Conservation (phyloP, 352 stramenopile genomes). For the Phytophthora europaea region DNA sequence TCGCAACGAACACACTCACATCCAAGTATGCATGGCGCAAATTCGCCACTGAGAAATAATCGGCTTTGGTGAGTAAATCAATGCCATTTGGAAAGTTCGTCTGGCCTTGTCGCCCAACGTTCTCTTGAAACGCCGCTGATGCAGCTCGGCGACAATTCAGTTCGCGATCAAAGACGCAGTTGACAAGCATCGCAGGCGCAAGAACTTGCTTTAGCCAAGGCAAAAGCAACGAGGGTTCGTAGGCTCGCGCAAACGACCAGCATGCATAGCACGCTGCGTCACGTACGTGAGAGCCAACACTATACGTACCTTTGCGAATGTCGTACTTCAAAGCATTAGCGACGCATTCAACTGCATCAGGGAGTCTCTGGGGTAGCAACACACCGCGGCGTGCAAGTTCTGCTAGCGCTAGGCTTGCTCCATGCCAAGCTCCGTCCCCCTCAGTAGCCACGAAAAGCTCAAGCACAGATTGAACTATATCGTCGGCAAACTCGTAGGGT, state of each 20-base stretch:
- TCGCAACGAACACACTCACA: slow-evolving; percentile 93
- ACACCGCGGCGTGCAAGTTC: slow-evolving; percentile 96
- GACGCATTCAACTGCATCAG: slow-evolving; percentile 94
- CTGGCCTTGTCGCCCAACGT: slow-evolving; percentile 90
- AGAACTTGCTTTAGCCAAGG: slow-evolving; percentile 92
- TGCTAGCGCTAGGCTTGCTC: slow-evolving; percentile 96
- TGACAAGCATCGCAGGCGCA: slow-evolving; percentile 93
- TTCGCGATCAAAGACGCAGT: slow-evolving; percentile 98
- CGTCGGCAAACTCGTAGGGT: slow-evolving; percentile 95
- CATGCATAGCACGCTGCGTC: slow-evolving; percentile 98
- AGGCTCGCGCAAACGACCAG: slow-evolving; percentile 98
- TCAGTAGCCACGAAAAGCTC: slow-evolving; percentile 95
- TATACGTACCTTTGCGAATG: slow-evolving; percentile 94
- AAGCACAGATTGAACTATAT: slow-evolving; percentile 97
- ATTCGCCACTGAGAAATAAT: slow-evolving; percentile 98
- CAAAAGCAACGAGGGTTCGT: slow-evolving; percentile 91
- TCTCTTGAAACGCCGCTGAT: slow-evolving; percentile 98
- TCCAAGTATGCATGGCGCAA: slow-evolving; percentile 93
- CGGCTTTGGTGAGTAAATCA: slow-evolving; percentile 95
- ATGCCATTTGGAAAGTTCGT: slow-evolving; percentile 98
- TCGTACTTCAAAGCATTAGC: slow-evolving; percentile 95
- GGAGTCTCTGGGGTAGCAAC: slow-evolving; percentile 94
- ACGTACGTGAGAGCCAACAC: slow-evolving; percentile 97
- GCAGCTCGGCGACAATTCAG: slow-evolving; percentile 98
- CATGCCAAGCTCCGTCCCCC: slow-evolving; percentile 97